A percentile compares a stretch with the other conserved stretches of the same genome.
These are phyloP conservation scores for Yarrowia sp. DNA, from an alignment of 805 yeast species.

Conservation along the genomic window DNA sequence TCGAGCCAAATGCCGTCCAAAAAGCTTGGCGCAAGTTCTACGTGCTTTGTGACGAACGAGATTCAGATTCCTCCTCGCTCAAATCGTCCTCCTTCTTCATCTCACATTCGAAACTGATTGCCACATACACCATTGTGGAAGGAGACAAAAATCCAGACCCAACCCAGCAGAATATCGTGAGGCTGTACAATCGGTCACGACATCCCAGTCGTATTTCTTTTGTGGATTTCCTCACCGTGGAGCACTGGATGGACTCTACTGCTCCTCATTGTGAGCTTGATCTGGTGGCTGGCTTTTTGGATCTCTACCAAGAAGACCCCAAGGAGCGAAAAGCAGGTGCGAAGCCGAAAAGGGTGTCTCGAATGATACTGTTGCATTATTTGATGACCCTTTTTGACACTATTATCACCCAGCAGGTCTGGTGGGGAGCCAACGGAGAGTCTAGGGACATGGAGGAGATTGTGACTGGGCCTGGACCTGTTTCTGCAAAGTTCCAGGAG, in stretches of 20 bases:
- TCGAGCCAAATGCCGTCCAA: slow-evolving; percentile 7
- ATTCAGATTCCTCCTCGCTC: neutral
- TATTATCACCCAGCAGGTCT: neutral
- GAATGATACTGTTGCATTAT: neutral
- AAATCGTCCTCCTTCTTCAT: neutral
- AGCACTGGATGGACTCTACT: slow-evolving; percentile 7
- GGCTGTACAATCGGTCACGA: neutral
- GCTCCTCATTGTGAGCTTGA: slow-evolving; percentile 3
- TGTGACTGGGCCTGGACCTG: slow-evolving; percentile 13
- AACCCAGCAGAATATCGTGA: neutral
- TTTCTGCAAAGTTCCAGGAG: slow-evolving; percentile 2
- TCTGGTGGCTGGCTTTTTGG: neutral
- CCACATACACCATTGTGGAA: neutral
- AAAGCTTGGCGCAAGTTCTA: neutral
- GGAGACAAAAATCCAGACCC: neutral
- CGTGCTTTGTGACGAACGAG: neutral
- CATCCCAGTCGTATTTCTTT: neutral
- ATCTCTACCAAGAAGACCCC: neutral
- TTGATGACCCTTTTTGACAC: neutral
- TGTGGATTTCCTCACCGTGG: neutral
- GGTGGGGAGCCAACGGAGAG: neutral
- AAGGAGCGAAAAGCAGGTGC: too few species aligned
- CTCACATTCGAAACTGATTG: neutral
- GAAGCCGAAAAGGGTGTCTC: neutral
- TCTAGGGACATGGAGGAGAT: slow-evolving; percentile 7